Evolutionary conservation across 768 basidiomycete genomes (phyloP), one percentile per base, ranked within the genome.

Genomic region (Amanita thiersii): DNA sequence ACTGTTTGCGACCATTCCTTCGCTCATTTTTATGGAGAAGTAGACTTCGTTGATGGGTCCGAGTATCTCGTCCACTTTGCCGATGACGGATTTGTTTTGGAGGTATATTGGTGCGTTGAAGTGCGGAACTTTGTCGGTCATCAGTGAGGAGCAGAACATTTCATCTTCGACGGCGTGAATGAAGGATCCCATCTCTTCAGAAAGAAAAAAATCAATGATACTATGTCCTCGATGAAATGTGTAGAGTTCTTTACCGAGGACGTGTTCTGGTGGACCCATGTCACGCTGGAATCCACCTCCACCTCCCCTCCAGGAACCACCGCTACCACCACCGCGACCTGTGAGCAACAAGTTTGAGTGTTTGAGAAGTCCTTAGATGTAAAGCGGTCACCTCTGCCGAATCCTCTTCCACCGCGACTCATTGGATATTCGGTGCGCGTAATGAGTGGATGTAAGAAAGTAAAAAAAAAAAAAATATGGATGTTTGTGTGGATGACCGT

Each of bases 101-200:
- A 98, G 76, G 62, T 94, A 98, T 57, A 98, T 91, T 37, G 94
- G 93, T 0, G 94, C 93, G 61, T 99, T 99, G 77, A 99, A 99
- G 63, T 92, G 94, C 0, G 96, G 96, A 19, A 99, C 91, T 69
- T 88, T 94, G 63, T 93, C 82, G 2, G 82, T 64, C 57, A 89
- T 73, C 14, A 78, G 63, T 3, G 92, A 90, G 5, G 81, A 71
- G 61, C 96, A 99, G 38, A 99, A 73, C 94, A 99, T 98, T 59
- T 99, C 93, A 46, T 89, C 90, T 65, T 99, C 94, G 29, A 98
- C 94, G 10, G 93, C 86, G 58, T 98, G 96, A 23, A 91, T 57
- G 59, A 98, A 96, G 1, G 82, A 67, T 43, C 93, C 92, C 68
- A 94, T 81, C 68, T 96, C 93, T 96, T n/a, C n/a, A n/a, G n/a